Evolutionary conservation across 108 stramenopile species (phyloP), one percentile per base, ranked within the genome.

Genomic region (Fragilariopsis cylindrus): DNA sequence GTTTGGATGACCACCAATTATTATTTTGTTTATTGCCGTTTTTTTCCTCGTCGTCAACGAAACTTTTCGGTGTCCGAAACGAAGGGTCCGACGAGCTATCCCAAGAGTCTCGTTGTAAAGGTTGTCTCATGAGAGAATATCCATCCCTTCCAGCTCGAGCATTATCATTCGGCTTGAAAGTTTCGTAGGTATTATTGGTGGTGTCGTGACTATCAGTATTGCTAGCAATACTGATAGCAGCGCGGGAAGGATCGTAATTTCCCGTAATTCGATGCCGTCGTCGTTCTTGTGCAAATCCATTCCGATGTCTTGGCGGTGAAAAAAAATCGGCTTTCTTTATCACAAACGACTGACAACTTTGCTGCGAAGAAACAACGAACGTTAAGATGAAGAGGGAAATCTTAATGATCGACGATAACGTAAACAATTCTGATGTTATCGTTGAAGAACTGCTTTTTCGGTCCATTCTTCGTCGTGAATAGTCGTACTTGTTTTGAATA

Each of bases 91-190:
- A 18, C 16, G 88, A 80, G 15, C 84, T 74, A 79, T 90, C 89
- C 78, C 88, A 90, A n/a, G 69, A 76, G 11, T 71, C 66, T 47
- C 62, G 60, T 15, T 74, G 78, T 7, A 90, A 64, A 0, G 93
- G 93, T 69, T 85, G 90, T 47, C 93, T 84, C 41, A 91, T 48
- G 0, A 94, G 7, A 8, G 88, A 89, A 76, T 86, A 91, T 39
- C 93, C 93, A 44, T 86, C 86, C 65, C 77, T 72, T 48, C 93
- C 93, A 15, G 93, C 93, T 15, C 85, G 84, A 30, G 66, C 45
- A 45, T 62, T 60, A 30, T 65, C 57, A 18, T 67, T n/a, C 30
- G 30, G 30, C 54, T 55, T 7, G 69, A 19, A 30, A 47, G 43
- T 21, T 65, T 44, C 39, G 46, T 8, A 18, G 40, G 42, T 8